Conservation (phyloP, 192 early-diverging fungal genomes). For the Rhizophagus clarus region DNA sequence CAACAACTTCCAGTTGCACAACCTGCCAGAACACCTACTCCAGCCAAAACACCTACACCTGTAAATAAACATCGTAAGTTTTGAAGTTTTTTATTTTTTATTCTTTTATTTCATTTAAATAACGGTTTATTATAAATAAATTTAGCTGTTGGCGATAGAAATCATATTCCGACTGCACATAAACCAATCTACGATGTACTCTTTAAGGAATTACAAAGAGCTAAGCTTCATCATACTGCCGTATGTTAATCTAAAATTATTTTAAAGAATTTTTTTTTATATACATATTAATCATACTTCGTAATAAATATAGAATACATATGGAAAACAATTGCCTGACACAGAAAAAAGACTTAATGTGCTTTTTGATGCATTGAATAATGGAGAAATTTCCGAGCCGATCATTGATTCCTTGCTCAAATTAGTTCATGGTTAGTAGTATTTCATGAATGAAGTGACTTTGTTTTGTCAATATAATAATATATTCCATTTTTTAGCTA, state of each 20-base stretch:
- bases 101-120: neutral
- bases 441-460: neutral
- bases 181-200: constrained; percentile 62
- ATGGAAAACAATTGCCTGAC: constrained; percentile 80
- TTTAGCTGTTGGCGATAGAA: constrained; percentile 77
- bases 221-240: constrained; percentile 45
- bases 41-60: constrained; percentile 49
- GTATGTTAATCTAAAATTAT: constrained; percentile 37
- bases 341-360: constrained; percentile 78
- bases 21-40: constrained; percentile 43
- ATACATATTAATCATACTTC: neutral
- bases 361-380: constrained; percentile 88
- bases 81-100: neutral
- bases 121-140: neutral
- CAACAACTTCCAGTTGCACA: constrained; percentile 35
- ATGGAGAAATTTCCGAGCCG: constrained; percentile 63
- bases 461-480: too few relatives aligned
- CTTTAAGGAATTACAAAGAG: constrained; percentile 53
- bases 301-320: constrained; percentile 51
- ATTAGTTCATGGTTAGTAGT: constrained; percentile 61
- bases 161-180: constrained; percentile 77
- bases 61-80: constrained; percentile 61
- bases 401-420: constrained; percentile 65
- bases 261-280: too few relatives aligned
- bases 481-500: neutral